A percentile compares a stretch with the other conserved stretches of the same genome.
These are phyloP conservation scores for Plasmodium ovale DNA, from an alignment of 169 alveolate genomes.

Conservation along the genomic window DNA sequence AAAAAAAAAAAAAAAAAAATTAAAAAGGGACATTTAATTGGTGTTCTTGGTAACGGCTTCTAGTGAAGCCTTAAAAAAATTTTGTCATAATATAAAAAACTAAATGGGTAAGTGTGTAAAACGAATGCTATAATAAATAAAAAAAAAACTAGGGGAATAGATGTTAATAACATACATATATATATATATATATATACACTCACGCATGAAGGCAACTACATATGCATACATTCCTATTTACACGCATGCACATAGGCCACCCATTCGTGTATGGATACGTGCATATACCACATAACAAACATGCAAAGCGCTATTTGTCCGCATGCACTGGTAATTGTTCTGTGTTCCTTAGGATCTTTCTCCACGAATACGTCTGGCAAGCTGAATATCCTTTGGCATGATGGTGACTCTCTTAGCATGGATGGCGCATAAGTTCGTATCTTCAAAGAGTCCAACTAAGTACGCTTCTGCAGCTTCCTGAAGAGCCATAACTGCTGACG, in stretches of 20 bases:
- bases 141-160: conserved; percentile 14
- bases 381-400: conserved; percentile 99
- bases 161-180: conserved; percentile 3
- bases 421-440: conserved; percentile 98
- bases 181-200: conserved; percentile 55
- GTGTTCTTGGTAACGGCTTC: conserved; percentile 81
- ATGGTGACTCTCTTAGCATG: conserved; percentile 99
- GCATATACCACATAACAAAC: conserved; percentile 42
- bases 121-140: conserved; percentile 75
- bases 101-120: conserved; percentile 64
- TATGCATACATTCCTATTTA: too few species aligned
- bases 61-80: conserved; percentile 86
- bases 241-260: too few species aligned
- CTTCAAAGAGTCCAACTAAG: conserved; percentile 99
- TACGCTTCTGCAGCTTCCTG: conserved; percentile 99
- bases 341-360: conserved; percentile 90
- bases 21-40: conserved; percentile 7
- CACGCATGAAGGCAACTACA: too few species aligned
- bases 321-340: conserved; percentile 2
- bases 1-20: neutral
- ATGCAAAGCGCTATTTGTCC: neutral
- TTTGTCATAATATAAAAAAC: conserved; percentile 25
- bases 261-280: too few species aligned
- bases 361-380: conserved; percentile 99
- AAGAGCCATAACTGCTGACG: conserved; percentile 98